Base-by-base conservation (phyloP, 31 red algal species). In the Endocladia muricata region DNA sequence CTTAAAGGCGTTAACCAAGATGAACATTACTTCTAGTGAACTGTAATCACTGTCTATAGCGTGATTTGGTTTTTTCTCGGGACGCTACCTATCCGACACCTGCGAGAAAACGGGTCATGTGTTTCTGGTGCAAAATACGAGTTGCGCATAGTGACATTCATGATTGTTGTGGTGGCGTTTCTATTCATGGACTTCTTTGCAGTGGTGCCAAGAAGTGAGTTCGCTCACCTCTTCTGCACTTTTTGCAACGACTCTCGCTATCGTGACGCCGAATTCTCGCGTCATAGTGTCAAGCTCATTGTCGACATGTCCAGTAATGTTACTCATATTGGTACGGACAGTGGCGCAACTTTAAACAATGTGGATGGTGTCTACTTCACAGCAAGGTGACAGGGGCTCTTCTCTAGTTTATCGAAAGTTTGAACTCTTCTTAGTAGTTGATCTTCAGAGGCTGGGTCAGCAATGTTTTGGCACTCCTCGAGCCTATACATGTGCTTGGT, bases 231-330 rank as follows among this genome's bases (percentile, higher is more conserved):
- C 42, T 81, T 89, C 59, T 39, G 49, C 3, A 89, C 80, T 61
- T 89, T 89, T 73, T 44, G 66, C 49, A 74, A 76, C 60, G 85
- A 89, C 55, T 77, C 85, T 8, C 81, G 85, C 51, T 89, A 89
- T 32, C 76, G 80, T 6, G 69, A 89, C 76, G 71, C 68, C 13
- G 55, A 41, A 36, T 89, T 89, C 68, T 80, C 76, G 34, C 51
- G 43, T 0, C 41, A 43, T 30, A 51, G 85, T 25, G 69, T 80
- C 1, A 44, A 43, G 1, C 48, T 89, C 47, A 89, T 89, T 41
- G 76, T 79, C 13, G 35, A 79, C 44, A 63, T 68, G 37, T 89
- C 76, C 43, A 81, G 76, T 60, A 76, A 81, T 47, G 70, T 89
- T 54, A 64, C 76, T 21, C 19, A 68, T 31, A 38, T 89, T 19